Base-by-base conservation (phyloP, 306 rosid genomes). In the Corylus heterophylla region DNA sequence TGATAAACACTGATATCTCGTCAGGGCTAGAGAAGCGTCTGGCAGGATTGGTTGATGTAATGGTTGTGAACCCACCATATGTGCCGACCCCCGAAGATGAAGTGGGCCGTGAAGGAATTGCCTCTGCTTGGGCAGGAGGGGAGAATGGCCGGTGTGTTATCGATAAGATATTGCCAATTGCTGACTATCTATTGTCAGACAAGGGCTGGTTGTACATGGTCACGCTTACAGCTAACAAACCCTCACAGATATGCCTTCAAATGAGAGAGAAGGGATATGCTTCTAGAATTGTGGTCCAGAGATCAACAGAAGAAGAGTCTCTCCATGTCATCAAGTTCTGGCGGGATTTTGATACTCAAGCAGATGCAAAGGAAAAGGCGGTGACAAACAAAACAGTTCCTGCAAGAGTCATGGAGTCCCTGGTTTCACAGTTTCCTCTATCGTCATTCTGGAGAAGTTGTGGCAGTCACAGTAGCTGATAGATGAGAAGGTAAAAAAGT, bases 81-180 rank as follows among this genome's bases (percentile, higher is more conserved):
- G 99, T 96, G 50, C 98, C 97, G 64, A 96, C 98, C 66, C 99
- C 98, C 27, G 98, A 96, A 81, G 89, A 89, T 48, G 99, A 96
- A 84, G 98, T 93, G 12, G 96, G 97, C 20, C 74, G 85, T n/a
- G 88, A 81, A 81, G 98, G 98, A 22, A 91, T 96, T 39, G 80
- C 89, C 25, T 77, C 97, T 51, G 85, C 99, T 76, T 96, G 98
- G 98, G 99, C 98, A 2, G 99, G 99, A 4, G 99, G 99, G 55
- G 97, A 90, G 85, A 90, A 91, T 49, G 99, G 99, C 7, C 92
- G 98, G 52, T 81, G 78, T 4, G 94, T 96, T 48, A 96, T 96
- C 5, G 97, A 96, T 74, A 82, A 82, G 85, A 93, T 96, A 54
- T 81, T 92, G 87, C 96, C 92, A 0, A 79, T 91, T 82, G 94